Evolutionary conservation across 495 filamentous ascomycete species (phyloP).

Genomic region (Annulohypoxylon stygium): DNA sequence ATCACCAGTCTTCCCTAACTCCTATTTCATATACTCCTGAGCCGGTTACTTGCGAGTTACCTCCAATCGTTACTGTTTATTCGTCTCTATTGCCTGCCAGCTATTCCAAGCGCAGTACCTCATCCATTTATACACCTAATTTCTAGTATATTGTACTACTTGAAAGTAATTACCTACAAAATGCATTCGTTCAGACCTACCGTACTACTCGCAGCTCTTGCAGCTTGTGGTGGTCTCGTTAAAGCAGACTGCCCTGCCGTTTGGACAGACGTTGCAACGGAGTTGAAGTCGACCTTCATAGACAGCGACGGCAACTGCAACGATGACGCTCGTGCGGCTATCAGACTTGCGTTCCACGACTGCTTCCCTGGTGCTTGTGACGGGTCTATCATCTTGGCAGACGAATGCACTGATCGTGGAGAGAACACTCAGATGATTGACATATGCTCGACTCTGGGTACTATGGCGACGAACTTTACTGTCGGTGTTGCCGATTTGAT

Average conservation of each 20-base stretch:
- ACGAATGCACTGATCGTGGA: conserved; percentile 40
- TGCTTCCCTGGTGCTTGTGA: conserved; percentile 46
- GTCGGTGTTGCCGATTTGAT: conserved; percentile 45
- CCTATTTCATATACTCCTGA: conserved; percentile 13
- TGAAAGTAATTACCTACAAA: conserved; percentile 1
- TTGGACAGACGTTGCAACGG: conserved; percentile 45
- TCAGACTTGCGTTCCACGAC: conserved; percentile 46
- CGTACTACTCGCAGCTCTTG: conserved; percentile 24
- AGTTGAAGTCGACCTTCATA: conserved; percentile 39
- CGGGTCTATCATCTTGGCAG: conserved; percentile 41
- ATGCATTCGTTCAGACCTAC: conserved; percentile 32
- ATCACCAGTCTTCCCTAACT: conserved; percentile 16
- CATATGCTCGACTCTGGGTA: conserved; percentile 38
- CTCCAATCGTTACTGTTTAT: neutral
- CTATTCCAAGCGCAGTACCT: neutral
- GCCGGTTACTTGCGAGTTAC: conserved; percentile 20
- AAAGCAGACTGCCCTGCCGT: conserved; percentile 38
- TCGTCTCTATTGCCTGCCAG: conserved; percentile 1
- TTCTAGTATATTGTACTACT: neutral
- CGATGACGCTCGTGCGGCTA: conserved; percentile 45
- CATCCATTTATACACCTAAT: neutral
- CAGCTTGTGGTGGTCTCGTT: conserved; percentile 5
- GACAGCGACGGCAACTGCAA: conserved; percentile 32
- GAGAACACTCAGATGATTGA: conserved; percentile 38
- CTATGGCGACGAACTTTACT: conserved; percentile 38